Conservation (phyloP, 441 rosid genomes). For the Metrosideros polymorpha region DNA sequence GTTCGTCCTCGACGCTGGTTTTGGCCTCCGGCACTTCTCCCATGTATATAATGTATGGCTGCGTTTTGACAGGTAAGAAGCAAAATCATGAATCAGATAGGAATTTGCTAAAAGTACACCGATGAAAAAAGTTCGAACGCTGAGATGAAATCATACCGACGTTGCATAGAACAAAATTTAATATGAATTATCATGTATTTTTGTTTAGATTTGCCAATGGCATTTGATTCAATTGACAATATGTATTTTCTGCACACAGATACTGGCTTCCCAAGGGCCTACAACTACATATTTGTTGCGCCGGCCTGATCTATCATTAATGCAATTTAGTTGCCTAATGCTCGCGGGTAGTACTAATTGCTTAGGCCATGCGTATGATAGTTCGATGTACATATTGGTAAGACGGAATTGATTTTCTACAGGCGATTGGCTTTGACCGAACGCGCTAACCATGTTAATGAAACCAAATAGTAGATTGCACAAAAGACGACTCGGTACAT, state of each 20-base stretch:
- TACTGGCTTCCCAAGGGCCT: not conserved
- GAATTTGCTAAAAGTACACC: not conserved
- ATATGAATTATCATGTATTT: not conserved
- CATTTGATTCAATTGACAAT: not conserved
- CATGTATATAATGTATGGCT: slow-evolving; percentile 82
- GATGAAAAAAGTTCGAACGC: not conserved
- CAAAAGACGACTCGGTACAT: not conserved
- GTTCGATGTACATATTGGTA: not conserved
- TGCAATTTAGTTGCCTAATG: not conserved
- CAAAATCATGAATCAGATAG: not conserved
- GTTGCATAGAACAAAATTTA: not conserved
- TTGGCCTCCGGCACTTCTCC: slow-evolving; percentile 34
- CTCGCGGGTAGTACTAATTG: not conserved
- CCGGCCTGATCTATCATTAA: not conserved
- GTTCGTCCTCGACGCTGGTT: slow-evolving; percentile 15
- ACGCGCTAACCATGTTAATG: not conserved
- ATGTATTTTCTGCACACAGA: not conserved
- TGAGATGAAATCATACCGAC: not conserved
- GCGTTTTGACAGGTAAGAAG: not conserved
- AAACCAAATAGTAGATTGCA: not conserved
- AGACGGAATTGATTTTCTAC: not conserved
- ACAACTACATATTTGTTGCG: not conserved
- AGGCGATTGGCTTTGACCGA: not conserved
- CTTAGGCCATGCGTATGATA: not conserved
- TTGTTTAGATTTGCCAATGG: not conserved